A percentile compares a stretch with the other conserved stretches of the same genome.
Conservation (phyloP, 1,284 basidiomycete species). For the Ustilago hordei region DNA sequence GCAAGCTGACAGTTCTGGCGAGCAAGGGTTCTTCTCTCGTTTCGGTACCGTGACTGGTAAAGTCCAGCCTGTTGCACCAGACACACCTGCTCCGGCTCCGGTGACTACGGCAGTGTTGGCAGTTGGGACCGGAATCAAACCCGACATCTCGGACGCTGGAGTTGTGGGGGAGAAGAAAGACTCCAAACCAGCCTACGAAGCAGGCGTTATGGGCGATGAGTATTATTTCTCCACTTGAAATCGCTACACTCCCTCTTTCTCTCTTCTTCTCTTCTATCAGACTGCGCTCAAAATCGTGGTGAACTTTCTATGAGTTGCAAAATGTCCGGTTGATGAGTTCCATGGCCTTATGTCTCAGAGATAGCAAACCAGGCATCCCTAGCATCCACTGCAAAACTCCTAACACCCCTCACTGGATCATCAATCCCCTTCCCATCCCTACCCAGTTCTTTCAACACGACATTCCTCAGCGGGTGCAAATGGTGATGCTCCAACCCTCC, state of each 20-base stretch:
- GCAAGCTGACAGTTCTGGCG: background rate
- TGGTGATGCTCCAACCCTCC: slow-evolving; percentile 35
- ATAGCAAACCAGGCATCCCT: slow-evolving; percentile 59
- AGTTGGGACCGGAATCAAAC: background rate
- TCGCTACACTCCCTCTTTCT: background rate
- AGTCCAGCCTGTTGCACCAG: background rate
- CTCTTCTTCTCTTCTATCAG: background rate
- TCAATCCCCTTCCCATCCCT: slow-evolving; percentile 52
- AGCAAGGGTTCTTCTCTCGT: slow-evolving; percentile 25
- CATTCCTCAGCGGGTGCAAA: slow-evolving; percentile 23
- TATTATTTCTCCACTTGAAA: slow-evolving; percentile 39
- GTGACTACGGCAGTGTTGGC: background rate
- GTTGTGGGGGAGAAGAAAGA: background rate
- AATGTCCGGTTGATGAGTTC: background rate
- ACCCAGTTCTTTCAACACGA: slow-evolving; percentile 80
- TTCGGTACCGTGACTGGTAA: slow-evolving; percentile 38
- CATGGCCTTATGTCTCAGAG: slow-evolving; percentile 17
- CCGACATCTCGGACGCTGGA: background rate
- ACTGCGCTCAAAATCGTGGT: background rate
- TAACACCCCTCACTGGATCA: slow-evolving; percentile 53
- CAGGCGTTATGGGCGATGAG: slow-evolving; percentile 22
- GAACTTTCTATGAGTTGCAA: background rate
- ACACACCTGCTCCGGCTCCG: background rate
- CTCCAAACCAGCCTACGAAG: background rate
- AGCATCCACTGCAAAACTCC: slow-evolving; percentile 60